Evolutionary conservation across 306 rosid genomes (phyloP), one percentile per base, ranked within the genome.

Genomic region (Cucumis cinereus): DNA sequence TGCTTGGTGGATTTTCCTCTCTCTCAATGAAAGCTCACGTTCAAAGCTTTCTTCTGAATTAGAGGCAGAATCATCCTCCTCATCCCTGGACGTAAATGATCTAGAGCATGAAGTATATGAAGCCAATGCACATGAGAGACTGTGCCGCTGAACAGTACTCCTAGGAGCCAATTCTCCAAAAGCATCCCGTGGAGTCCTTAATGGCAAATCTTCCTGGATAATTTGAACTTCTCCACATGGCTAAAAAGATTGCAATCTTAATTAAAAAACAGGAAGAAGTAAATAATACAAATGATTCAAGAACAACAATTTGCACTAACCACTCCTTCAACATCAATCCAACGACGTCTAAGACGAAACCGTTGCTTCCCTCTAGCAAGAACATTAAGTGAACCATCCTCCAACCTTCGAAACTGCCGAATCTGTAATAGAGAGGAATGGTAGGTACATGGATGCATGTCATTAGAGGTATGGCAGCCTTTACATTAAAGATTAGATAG

Each of bases 281-380:
- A 19, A 47, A 26, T 28, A 57, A 19, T 20, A 11, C 10, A 16
- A 41, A 85, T 57, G 45, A 57, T 70, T 82, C 83, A 70, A 47
- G 81, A 79, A 64, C 58, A 56, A 26, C 76, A 81, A 62, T 50
- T 28, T 38, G 64, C 59, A 61, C 96, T 86, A 45, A 94, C 99
- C 92, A 79, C 92, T 90, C 97, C 89, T 47, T 90, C 99, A 71
- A 63, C 92, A 75, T 94, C 99, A 77, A 59, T 81, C 96, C 95
- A 91, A 77, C 79, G 79, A 59, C 93, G 90, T 77, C 80, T 87
- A 28, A 94, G 80, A 77, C 77, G 89, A 85, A 94, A 94, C 74
- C 99, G 80, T 77, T 92, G 97, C 83, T 92, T 96, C 76, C 97
- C 97, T 75, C 96, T 92, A 53, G 95, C 87, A 68, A 94, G 93